Percentiles rank a stretch among this genome's conserved stretches.
These are phyloP conservation scores for Dioscorea cayenensis DNA, from an alignment of 116 monocot genomes.

Conservation along the genomic window DNA sequence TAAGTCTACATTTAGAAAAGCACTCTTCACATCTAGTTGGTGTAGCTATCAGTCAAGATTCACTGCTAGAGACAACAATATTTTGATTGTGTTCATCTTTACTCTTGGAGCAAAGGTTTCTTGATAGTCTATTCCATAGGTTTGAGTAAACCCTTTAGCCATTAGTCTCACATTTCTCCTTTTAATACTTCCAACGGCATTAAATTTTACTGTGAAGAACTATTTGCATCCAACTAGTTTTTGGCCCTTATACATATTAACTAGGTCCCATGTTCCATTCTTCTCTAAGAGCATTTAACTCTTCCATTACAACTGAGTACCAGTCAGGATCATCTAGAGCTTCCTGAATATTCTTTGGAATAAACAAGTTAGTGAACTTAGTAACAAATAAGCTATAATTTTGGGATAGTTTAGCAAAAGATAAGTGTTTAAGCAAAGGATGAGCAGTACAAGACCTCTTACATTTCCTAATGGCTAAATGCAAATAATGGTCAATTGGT, in stretches of 20 bases:
- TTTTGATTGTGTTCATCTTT: neutral
- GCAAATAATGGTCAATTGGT: no score
- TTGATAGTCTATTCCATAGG: no score
- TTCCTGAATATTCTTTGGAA: neutral
- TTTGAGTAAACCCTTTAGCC: no score
- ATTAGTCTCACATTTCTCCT: no score
- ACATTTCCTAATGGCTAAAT: neutral
- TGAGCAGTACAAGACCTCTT: neutral
- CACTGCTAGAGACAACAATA: no score
- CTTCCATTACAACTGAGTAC: neutral
- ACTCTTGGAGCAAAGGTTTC: no score
- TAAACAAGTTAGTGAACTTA: neutral
- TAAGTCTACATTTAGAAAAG: no score
- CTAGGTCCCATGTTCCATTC: neutral
- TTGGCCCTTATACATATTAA: neutral
- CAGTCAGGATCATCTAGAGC: neutral
- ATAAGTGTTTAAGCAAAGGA: neutral
- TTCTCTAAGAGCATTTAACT: neutral
- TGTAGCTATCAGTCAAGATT: no score
- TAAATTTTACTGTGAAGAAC: neutral
- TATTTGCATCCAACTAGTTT: neutral
- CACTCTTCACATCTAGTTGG: no score
- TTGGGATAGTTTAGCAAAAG: neutral
- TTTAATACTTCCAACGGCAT: neutral
- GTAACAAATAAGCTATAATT: neutral